Base-by-base conservation (phyloP, 2,329 filamentous ascomycete genomes). In the Sclerotinia subarctica region DNA sequence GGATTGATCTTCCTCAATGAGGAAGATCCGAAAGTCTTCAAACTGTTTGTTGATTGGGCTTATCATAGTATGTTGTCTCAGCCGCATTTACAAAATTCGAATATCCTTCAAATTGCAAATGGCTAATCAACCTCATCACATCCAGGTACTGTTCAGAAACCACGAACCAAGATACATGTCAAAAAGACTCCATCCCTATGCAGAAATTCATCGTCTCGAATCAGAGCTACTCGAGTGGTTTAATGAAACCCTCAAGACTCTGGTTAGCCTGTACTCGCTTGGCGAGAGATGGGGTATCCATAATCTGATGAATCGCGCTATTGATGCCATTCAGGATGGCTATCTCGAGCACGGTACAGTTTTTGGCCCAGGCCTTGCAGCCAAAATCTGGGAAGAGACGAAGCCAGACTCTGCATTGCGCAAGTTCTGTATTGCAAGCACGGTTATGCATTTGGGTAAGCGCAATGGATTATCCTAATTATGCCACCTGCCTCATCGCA, bases 311-410 rank as follows among this genome's bases (percentile, higher is more conserved):
- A 73, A 74, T 59, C 68, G 67, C 10, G 51, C 69, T 4, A 69
- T 72, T 21, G 72, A 74, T 59, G 60, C 58, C 15, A 68, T 74
- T 62, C 70, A 73, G 60, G 69, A 73, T 67, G 70, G 68, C 2
- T 72, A 68, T 51, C 67, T 58, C n/a, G 60, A 70, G 15, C 70
- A 67, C 35, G 68, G 69, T 15, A 70, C 64, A 11, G 67, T 70
- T 46, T 70, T 70, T 26, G 69, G 71, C 13, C 67, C 68, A 7
- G 69, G 67, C 17, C 49, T 70, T 10, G 26, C 66, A 24, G 19
- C 49, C 2, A 17, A 42, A 44, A 66, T 73, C 24, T 70, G 69
- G 46, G 29, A 60, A 8, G 46, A 53, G 19, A 72, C 67, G 8
- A 71, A 72, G 56, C 32, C 35, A 13, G 68, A 56, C 29, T 71